Base-by-base conservation (phyloP, 2,329 filamentous ascomycete species). In the Magnaporthiopsis rhizophila region DNA sequence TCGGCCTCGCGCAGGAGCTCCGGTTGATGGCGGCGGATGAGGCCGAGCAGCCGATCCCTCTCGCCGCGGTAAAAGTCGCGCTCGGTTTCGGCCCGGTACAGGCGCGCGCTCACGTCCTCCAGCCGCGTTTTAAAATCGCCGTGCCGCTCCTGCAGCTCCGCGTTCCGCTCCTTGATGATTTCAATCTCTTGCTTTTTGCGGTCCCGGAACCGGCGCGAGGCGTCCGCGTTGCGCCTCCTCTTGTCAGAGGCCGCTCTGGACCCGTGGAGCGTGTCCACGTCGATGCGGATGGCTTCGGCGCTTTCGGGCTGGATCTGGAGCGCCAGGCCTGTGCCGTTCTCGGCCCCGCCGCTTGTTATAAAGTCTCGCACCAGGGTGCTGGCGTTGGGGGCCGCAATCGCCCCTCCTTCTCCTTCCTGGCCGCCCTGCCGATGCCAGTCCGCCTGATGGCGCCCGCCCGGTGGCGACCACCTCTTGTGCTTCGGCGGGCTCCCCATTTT, bases 221-320 rank as follows among this genome's bases (percentile, higher is more conserved):
- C 92, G 61, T 90, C 90, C 57, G 92, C 92, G 71, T 96, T 96
- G 62, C 91, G 85, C 74, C 89, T 88, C 64, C 92, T 83, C 77
- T 95, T 96, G 74, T 96, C 91, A 71, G 95, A 90, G 57, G 91
- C 90, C 70, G 91, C 86, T 68, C 88, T 89, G 15, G 92, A 96
- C 15, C 89, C 92, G 70, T 91, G 89, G 69, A 91, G 89, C 58
- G 90, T 86, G 72, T 96, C 91, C 12, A 94, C 86, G 18, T 88
- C 87, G 61, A 93, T 86, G 12, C 81, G 75, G 58, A 86, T 82
- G 36, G 76, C 73, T 58, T 78, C 78, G 57, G 75, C 78, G 69
- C 72, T 74, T 64, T 64, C 74, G 59, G 76, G 76, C 18, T 68
- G 74, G 45, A 75, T 75, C 9, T 67, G 64, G 5, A 71, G 59